Evolutionary conservation across 345 rosid species (phyloP).

Genomic region (Syzygium oleosum): DNA sequence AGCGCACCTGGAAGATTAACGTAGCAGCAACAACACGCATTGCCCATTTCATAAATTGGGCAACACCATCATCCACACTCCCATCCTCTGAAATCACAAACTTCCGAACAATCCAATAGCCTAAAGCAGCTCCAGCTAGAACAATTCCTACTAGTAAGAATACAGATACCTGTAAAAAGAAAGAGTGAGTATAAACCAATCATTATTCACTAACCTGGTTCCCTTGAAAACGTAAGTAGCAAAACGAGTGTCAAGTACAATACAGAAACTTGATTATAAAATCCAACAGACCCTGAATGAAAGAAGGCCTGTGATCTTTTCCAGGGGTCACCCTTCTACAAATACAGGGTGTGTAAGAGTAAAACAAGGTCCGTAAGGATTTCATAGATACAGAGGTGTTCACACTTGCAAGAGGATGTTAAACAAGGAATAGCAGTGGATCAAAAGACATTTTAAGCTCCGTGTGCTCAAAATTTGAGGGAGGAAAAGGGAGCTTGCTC

Average conservation of each 20-base stretch:
- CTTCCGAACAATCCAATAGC: slow-evolving; percentile 88
- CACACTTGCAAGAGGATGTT: neutral
- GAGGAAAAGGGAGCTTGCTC: neutral
- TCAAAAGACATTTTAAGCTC: neutral
- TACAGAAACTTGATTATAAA: neutral
- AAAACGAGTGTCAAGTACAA: neutral
- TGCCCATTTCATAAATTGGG: slow-evolving; percentile 92
- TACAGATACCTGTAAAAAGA: slow-evolving; percentile 46
- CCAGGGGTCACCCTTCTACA: neutral
- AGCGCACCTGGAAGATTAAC: slow-evolving; percentile 62
- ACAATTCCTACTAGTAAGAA: slow-evolving; percentile 55
- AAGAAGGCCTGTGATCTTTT: neutral
- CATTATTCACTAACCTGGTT: neutral
- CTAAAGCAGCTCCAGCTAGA: slow-evolving; percentile 90
- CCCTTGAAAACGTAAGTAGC: neutral
- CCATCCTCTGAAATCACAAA: slow-evolving; percentile 76
- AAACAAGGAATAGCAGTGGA: neutral
- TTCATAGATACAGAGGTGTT: neutral
- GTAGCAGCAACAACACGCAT: slow-evolving; percentile 67
- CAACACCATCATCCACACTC: slow-evolving; percentile 67
- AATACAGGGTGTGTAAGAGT: neutral
- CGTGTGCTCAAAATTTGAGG: neutral
- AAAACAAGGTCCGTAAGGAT: neutral
- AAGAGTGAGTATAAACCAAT: neutral
- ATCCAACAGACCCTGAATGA: neutral